Base-by-base conservation (phyloP, 225 moss, liverwort and hornwort species). In the Ulota crispa region DNA sequence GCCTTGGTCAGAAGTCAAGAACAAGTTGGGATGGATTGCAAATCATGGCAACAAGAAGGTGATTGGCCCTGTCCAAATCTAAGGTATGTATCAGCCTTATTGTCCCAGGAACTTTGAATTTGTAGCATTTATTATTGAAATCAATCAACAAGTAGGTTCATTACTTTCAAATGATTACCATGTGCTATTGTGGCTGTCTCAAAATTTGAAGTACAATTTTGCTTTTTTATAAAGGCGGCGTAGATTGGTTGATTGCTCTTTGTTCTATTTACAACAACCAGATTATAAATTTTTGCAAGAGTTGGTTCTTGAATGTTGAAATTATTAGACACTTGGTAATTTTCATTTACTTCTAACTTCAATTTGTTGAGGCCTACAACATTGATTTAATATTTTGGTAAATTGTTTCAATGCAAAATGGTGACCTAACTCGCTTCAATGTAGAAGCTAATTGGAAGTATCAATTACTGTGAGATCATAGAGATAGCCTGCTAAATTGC, bases 21-120 rank as follows among this genome's bases (percentile, higher is more conserved):
- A 52, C 90, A 87, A 69, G 90, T 92, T 55, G 86, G 90, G n/a
- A 87, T 90, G 56, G 92, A 94, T 71, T 81, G 76, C 78, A 93
- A 93, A 82, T 85, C 94, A n/a, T 96, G 96, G 96, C 96, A 96
- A 85, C 96, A 96, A 83, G 96, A 96, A 75, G 96, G 96, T 85
- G 96, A 96, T 90, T 96, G 96, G 96, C 89, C 94, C 75, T 96
- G 96, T 93, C 96, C 96, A 89, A 96, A 96, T 88, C 86, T 91
- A 91, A 96, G 96, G 96, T 96, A 85, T 87, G 94, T 91, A 41
- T 72, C 2, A 31, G n/a, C 19, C 34, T 70, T 55, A 20, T 16
- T 39, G 43, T 32, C 13, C n/a, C 14, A 18, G 36, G 39, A 52
- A 74, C 41, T 66, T 56, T 42, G 30, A 42, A 36, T 63, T 80